Evolutionary conservation across 495 filamentous ascomycete species (phyloP).

Genomic region (Penicillium turbatum): DNA sequence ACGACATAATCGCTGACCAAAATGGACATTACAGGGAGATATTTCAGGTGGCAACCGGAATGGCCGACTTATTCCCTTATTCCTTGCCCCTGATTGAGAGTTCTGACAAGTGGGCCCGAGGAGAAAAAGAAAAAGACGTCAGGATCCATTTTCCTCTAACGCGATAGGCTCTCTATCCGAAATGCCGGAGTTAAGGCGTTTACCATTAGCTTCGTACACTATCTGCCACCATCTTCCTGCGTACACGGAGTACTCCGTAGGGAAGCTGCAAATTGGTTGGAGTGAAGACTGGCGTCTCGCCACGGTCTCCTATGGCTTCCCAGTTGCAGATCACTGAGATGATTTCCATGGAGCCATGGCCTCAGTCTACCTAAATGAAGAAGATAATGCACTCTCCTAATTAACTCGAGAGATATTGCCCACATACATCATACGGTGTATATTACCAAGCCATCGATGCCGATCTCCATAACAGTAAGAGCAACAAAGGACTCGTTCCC

Average conservation of each 20-base stretch:
- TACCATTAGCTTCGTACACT: not conserved
- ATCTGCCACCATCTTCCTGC: not conserved
- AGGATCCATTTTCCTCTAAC: not conserved
- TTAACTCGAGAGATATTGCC: not conserved
- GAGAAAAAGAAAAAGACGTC: not conserved
- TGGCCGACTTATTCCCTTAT: not conserved
- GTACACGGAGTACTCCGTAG: not conserved
- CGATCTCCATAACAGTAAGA: not conserved
- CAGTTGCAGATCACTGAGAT: slow-evolving; percentile 1
- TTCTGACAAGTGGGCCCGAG: not conserved
- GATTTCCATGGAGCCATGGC: not conserved
- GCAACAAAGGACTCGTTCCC: not conserved
- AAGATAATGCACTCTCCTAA: not conserved
- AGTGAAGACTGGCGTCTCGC: not conserved
- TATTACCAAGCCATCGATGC: not conserved
- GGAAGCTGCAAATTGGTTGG: not conserved
- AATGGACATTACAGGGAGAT: not conserved
- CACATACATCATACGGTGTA: not conserved
- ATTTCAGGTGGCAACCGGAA: not conserved
- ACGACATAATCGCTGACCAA: not conserved
- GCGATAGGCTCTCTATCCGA: not conserved
- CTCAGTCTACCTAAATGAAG: not conserved
- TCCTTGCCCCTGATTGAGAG: not conserved
- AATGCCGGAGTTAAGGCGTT: not conserved
- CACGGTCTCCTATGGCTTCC: not conserved